Conservation (phyloP, 352 stramenopile genomes). For the Globisporangium sylvaticum region DNA sequence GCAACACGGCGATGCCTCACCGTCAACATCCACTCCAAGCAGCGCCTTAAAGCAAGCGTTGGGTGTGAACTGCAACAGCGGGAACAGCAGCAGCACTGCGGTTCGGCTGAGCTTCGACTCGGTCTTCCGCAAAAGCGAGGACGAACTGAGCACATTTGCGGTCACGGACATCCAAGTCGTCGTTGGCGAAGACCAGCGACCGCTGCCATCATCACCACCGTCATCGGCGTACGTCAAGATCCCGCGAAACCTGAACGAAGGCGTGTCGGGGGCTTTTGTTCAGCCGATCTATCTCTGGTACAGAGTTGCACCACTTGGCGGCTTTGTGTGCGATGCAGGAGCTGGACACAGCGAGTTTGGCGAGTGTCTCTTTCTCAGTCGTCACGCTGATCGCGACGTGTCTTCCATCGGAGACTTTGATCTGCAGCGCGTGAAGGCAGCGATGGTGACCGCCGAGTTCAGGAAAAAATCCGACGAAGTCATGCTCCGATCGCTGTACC, state of each 20-base stretch:
- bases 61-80: constrained; percentile 31
- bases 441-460: constrained; percentile 8
- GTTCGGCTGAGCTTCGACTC: constrained; percentile 33
- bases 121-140: constrained; percentile 13
- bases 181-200: constrained; percentile 22
- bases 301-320: constrained; percentile 40
- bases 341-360: constrained; percentile 52
- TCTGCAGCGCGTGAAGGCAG: constrained; percentile 20
- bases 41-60: constrained; percentile 2
- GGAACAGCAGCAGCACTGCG: constrained; percentile 17
- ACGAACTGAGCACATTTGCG: constrained; percentile 36
- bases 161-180: constrained; percentile 61
- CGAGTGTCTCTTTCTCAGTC: constrained; percentile 62
- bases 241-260: constrained; percentile 50
- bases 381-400: constrained; percentile 22
- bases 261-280: constrained; percentile 15
- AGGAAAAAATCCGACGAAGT: constrained; percentile 26
- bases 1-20: not conserved
- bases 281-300: constrained; percentile 58
- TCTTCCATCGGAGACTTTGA: constrained; percentile 21
- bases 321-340: constrained; percentile 49
- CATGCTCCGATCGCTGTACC: constrained; percentile 38
- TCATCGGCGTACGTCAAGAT: constrained; percentile 52
- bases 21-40: constrained; percentile 9
- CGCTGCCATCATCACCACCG: constrained; percentile 20